Base-by-base conservation (phyloP, 2,329 filamentous ascomycete species). In the Aureobasidium sp. region DNA sequence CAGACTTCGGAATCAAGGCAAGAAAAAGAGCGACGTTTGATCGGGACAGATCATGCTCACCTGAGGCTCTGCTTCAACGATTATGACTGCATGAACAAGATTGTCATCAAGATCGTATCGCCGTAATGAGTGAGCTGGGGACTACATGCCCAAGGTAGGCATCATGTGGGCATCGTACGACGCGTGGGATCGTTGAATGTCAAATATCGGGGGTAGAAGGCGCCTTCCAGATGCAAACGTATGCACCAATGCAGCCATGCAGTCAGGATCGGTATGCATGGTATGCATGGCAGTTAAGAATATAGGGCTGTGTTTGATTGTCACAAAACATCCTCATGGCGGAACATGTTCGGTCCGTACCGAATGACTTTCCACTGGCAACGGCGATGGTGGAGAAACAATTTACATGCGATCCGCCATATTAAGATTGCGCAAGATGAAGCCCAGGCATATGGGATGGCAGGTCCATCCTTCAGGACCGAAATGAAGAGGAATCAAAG, bases 11-110 rank as follows among this genome's bases (percentile, higher is more conserved):
- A 52, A 57, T 24, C 53, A 47, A 20, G 48, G 24, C 37, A 59
- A 63, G 52, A 61, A 50, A 47, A 63, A 48, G 48, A 63, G 61
- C 51, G 64, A 64, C 34, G 62, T 65, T 34, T 65, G 62, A 64
- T 29, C 26, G 53, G 32, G 36, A 24, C 36, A 10, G 17, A 34
- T 20, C 13, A 26, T 46, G 27, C 27, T 29, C 29, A 57, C 39
- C 53, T 44, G 37, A 34, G 41, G 41, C 53, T 57, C 41, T 43
- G 36, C 36, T n/a, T 29, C n/a, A 2, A 32, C 17, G 39, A 55
- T 43, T 32, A 10, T 13, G 51, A 43, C 39, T 24, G 15, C 47
- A 53, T 8, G 34, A 53, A 20, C 26, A 17, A 53, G 50, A 39
- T 53, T 53, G 5, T 3, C 8, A 15, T 32, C 36, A 29, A n/a